These are phyloP conservation scores for Cladophialophora psammophila DNA, from an alignment of 2,329 filamentous ascomycete species.

Conservation along the genomic window DNA sequence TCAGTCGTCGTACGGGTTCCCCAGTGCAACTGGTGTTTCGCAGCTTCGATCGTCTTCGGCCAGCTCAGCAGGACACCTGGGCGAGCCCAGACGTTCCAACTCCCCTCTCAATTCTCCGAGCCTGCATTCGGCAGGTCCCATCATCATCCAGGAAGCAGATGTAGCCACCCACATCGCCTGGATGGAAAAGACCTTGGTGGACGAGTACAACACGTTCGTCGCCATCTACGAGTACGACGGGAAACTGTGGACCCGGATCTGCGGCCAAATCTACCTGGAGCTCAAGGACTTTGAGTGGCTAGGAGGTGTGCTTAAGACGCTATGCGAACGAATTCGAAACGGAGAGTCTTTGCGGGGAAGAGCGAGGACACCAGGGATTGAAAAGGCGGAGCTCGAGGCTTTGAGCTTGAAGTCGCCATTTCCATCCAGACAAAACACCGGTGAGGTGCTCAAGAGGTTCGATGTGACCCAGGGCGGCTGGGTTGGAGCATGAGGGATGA, in stretches of 20 bases:
- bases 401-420: conserved; percentile 24
- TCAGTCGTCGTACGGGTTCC: conserved; percentile 37
- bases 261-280: conserved; percentile 85
- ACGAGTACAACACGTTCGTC: conserved; percentile 75
- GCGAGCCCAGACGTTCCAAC: conserved; percentile 24
- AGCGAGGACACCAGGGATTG: conserved; percentile 19
- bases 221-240: conserved; percentile 67
- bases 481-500: conserved; percentile 28
- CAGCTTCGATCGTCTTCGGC: conserved; percentile 21
- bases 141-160: conserved; percentile 47
- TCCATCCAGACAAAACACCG: conserved; percentile 30
- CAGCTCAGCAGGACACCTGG: conserved; percentile 22
- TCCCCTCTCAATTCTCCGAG: conserved; percentile 34
- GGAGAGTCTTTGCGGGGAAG: conserved; percentile 38
- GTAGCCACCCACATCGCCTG: conserved; percentile 60
- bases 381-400: conserved; percentile 23
- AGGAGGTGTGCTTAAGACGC: conserved; percentile 63
- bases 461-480: conserved; percentile 35
- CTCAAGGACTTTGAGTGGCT: conserved; percentile 77
- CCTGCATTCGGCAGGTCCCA: conserved; percentile 30
- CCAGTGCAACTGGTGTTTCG: conserved; percentile 25
- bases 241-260: conserved; percentile 74
- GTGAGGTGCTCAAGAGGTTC: conserved; percentile 27
- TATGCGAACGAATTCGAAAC: conserved; percentile 59
- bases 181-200: conserved; percentile 62